Base-by-base conservation (phyloP, 768 basidiomycete genomes). In the Chalciporus piperatus region DNA sequence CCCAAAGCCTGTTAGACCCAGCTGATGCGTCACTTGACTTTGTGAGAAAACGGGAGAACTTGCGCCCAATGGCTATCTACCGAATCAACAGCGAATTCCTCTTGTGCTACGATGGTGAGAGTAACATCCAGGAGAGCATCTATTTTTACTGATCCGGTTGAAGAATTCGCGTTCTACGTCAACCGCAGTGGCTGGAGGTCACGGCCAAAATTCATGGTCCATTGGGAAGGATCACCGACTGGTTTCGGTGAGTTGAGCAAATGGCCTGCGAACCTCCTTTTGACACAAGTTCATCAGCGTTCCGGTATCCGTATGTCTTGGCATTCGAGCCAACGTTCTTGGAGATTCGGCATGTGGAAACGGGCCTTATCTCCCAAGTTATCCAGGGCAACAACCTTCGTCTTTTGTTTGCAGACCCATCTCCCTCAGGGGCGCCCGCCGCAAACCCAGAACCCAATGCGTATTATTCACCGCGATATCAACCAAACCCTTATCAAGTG, bases 141-240 rank as follows among this genome's bases (percentile, higher is more conserved):
- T 30, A 33, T 47, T 25, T 45, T 58, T 27, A 47, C 47, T 56
- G 48, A 52, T n/a, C 41, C 23, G 12, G 17, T 48, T 45, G 33
- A 48, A 97, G 97, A 98, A 72, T 99, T 98, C 67, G 97, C 97
- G 0, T 98, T 99, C 67, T 98, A 98, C 69, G 94, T 99, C 58
- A 96, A 98, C 71, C 92, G 91, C 75, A 95, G 86, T 55, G 97
- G 97, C 3, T 89, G 92, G 75, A 77, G 93, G 54, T 92, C 95
- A 44, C 76, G 91, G 47, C 87, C 83, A 56, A 85, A 92, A 51
- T 98, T 98, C 76, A 91, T 95, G 80, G 91, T 98, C 13, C 80
- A 90, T 57, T 99, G 97, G 97, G 96, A 98, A 70, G 97, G 97
- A 9, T 77, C 76, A 40, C 97, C 97, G 0, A 91, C 92, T 6